phyloP scores from a whole-genome alignment of 257 asterid genomes.

The Solanum infundibuliforme region DNA sequence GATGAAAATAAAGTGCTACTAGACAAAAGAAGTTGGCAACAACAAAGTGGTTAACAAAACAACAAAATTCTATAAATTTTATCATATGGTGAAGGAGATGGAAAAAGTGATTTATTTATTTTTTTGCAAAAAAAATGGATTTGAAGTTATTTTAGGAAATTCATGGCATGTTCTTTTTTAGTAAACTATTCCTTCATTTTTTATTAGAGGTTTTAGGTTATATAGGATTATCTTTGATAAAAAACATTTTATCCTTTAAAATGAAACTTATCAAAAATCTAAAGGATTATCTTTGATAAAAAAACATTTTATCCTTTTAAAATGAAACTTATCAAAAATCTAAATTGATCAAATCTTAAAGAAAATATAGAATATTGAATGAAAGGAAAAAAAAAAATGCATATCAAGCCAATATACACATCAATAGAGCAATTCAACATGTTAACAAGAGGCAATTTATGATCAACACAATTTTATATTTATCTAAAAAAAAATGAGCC shows the following conservation, averaged over 20 bases:
- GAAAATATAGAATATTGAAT: too few relatives aligned
- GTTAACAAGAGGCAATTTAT: not conserved
- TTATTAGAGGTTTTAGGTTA: too few relatives aligned
- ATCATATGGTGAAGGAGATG: not conserved
- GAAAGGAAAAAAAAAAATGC: too few relatives aligned
- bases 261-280: not conserved
- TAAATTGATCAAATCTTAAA: too few relatives aligned
- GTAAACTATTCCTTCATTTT: too few relatives aligned
- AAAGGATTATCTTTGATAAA: too few relatives aligned
- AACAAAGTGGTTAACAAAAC: not conserved
- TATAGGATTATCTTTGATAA: too few relatives aligned
- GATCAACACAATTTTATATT: not conserved
- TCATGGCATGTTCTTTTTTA: not conserved
- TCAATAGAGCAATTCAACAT: not conserved
- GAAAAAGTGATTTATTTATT: not conserved
- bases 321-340: not conserved
- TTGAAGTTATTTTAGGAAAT: not conserved
- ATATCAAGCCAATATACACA: not conserved
- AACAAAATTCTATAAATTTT: not conserved
- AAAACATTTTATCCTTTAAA: too few relatives aligned
- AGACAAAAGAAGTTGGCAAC: not conserved
- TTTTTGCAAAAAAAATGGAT: not conserved
- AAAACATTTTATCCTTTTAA: too few relatives aligned
- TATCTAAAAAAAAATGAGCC: not conserved
- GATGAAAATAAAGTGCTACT: not conserved